These are phyloP conservation scores for Candida chauliodis DNA, from an alignment of 805 yeast genomes.

Conservation along the genomic window DNA sequence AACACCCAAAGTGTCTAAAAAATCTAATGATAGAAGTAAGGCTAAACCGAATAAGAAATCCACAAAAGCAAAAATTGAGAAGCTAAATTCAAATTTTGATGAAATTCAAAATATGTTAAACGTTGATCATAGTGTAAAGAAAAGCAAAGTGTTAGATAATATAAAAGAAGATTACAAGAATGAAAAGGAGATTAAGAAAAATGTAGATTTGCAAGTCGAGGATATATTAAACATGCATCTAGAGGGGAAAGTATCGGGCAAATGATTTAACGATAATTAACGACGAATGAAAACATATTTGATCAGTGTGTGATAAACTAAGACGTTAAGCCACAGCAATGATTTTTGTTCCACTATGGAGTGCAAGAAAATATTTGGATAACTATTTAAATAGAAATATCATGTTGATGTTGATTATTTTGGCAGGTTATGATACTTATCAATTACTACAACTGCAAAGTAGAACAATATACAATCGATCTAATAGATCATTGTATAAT, in stretches of 20 bases:
- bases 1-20: constrained; percentile 3
- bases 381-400: no score
- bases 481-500: no score
- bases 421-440: no score
- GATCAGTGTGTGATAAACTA: no score
- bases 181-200: constrained; percentile 24
- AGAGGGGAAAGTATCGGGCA: background rate
- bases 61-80: constrained; percentile 29
- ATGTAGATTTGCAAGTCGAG: constrained; percentile 3
- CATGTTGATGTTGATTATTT: no score
- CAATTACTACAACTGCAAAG: no score
- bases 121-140: constrained; percentile 7
- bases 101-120: constrained; percentile 18
- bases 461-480: no score
- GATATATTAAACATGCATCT: constrained; percentile 4
- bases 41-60: constrained; percentile 24
- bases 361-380: no score
- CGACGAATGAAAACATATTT: no score
- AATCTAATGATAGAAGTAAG: constrained; percentile 10
- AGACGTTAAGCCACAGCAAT: no score
- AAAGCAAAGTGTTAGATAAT: constrained; percentile 32
- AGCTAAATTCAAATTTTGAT: constrained; percentile 30
- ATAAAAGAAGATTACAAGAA: constrained; percentile 36
- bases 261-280: no score
- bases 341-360: no score